Conservation (phyloP, 2,329 filamentous ascomycete genomes). For the Sclerotinia nivalis region DNA sequence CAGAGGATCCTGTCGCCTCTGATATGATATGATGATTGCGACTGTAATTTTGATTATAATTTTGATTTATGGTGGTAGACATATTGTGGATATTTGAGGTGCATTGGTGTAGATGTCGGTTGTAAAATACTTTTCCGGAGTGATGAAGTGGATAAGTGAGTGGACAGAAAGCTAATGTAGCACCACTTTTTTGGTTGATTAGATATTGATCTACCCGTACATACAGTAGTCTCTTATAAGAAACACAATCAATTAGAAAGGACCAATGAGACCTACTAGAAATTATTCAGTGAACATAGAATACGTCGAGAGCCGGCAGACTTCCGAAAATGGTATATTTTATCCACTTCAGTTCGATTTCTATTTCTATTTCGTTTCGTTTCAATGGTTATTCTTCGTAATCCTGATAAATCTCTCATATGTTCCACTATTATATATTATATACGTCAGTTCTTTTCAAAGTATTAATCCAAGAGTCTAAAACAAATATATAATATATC, state of each 20-base stretch:
- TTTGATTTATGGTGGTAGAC: background rate
- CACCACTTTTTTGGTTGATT: background rate
- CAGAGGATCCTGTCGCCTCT: background rate
- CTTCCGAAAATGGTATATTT: too few relatives aligned
- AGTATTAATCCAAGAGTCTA: too few relatives aligned
- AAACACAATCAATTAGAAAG: background rate
- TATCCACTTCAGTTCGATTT: too few relatives aligned
- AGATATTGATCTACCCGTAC: background rate
- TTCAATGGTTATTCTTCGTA: too few relatives aligned
- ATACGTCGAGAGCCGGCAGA: too few relatives aligned
- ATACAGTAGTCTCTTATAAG: background rate
- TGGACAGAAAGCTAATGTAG: background rate
- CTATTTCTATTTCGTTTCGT: too few relatives aligned
- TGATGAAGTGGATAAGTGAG: background rate
- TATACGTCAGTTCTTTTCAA: too few relatives aligned
- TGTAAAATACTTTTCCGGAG: constrained; percentile 1
- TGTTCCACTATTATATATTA: too few relatives aligned
- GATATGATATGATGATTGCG: background rate
- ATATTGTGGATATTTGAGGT: background rate
- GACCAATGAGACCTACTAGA: background rate
- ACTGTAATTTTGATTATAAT: background rate
- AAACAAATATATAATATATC: too few relatives aligned
- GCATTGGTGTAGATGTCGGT: background rate
- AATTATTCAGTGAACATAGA: too few relatives aligned
- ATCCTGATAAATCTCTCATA: too few relatives aligned